A percentile compares a stretch with the other conserved stretches of the same genome.
Evolutionary conservation across 176 grass and related monocot species (phyloP).

Genomic region (Thalia dealbata): DNA sequence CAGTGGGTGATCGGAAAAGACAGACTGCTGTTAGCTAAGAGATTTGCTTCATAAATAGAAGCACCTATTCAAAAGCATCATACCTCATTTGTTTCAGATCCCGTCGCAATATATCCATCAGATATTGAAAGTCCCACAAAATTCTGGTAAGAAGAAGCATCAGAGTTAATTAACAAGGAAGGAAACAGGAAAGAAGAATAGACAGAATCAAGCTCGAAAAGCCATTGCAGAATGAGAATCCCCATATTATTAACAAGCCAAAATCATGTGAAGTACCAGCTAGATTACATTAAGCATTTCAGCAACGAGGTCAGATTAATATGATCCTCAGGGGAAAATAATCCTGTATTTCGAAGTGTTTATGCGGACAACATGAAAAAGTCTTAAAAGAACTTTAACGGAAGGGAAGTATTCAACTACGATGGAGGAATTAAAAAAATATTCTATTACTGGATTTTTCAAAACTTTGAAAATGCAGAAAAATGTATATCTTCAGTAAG

Average conservation of each 20-base stretch:
- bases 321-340: too few relatives aligned
- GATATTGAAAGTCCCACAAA: conserved; percentile 95
- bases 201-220: background rate
- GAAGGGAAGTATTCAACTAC: too few relatives aligned
- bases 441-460: too few relatives aligned
- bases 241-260: background rate
- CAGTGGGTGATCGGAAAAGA: too few relatives aligned
- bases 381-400: too few relatives aligned
- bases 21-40: background rate
- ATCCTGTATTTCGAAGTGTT: too few relatives aligned
- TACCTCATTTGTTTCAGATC: conserved; percentile 99
- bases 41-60: background rate
- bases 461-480: too few relatives aligned
- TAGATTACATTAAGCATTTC: background rate
- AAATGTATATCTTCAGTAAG: too few relatives aligned
- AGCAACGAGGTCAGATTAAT: background rate
- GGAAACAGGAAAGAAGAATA: background rate
- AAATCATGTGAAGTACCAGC: background rate
- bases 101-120: conserved; percentile 97
- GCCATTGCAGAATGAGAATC: background rate
- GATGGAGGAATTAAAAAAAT: too few relatives aligned
- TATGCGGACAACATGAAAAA: too few relatives aligned
- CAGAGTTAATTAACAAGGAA: background rate
- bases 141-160: conserved; percentile 46
- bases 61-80: background rate